Evolutionary conservation across 1,284 basidiomycete genomes (phyloP).

Genomic region (Rhodotorula sp.): DNA sequence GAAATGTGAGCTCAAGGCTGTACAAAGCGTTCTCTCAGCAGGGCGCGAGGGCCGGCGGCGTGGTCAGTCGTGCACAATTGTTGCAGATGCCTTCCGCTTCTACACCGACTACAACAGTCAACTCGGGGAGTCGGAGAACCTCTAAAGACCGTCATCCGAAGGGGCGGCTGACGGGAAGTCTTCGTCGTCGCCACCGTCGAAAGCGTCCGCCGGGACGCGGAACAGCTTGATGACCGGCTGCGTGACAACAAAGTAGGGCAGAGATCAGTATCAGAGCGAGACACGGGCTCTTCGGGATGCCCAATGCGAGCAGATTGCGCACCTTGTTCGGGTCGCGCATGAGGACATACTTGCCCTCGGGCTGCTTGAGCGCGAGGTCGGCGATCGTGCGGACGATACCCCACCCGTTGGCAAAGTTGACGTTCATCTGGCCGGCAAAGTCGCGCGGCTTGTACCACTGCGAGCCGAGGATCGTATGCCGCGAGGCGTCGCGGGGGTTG

Average conservation of each 20-base stretch:
- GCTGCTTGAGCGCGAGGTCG: conserved; percentile 88
- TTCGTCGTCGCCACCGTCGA: conserved; percentile 59
- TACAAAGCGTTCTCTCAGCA: too few relatives aligned
- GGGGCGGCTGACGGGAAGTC: conserved; percentile 18
- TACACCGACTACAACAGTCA: background rate
- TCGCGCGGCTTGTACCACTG: conserved; percentile 92
- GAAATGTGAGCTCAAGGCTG: too few relatives aligned
- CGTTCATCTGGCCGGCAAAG: conserved; percentile 92
- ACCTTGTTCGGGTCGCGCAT: conserved; percentile 97
- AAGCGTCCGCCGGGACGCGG: conserved; percentile 81
- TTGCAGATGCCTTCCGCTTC: background rate
- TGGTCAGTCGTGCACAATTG: too few relatives aligned
- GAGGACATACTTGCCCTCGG: conserved; percentile 92
- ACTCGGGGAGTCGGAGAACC: too few relatives aligned
- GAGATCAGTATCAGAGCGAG: background rate
- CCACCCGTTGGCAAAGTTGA: conserved; percentile 95
- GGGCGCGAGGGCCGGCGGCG: too few relatives aligned
- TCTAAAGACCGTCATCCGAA: conserved; percentile 19
- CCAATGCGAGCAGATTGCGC: too few relatives aligned
- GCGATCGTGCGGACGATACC: conserved; percentile 94
- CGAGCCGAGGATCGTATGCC: conserved; percentile 92
- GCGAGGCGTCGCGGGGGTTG: conserved; percentile 88
- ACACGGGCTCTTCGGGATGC: too few relatives aligned
- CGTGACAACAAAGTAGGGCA: background rate
- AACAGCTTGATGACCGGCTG: conserved; percentile 92